Conservation (phyloP, 768 basidiomycete species). For the Tulasnella sp. region DNA sequence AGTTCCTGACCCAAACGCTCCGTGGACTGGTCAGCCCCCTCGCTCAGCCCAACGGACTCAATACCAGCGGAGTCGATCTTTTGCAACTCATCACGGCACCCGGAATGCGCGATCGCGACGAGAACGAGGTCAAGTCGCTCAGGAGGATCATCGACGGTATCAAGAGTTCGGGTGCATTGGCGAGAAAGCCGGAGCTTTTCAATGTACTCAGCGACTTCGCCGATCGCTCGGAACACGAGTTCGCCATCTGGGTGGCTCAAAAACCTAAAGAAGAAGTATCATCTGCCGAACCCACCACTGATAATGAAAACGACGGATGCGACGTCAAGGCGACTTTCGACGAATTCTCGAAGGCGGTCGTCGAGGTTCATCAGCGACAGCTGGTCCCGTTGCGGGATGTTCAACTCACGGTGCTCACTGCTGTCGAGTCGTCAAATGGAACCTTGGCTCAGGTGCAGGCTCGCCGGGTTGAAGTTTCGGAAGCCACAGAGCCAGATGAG, state of each 20-base stretch:
- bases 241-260: neutral
- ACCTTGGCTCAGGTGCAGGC: neutral
- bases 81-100: neutral
- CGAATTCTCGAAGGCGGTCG: constrained; percentile 22
- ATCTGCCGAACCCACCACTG: neutral
- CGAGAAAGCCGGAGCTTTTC: constrained; percentile 20
- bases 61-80: neutral
- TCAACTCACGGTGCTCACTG: constrained; percentile 3
- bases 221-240: neutral
- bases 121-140: constrained; percentile 1
- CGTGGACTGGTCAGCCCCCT: neutral
- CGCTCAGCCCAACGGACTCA: neutral
- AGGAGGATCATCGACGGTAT: constrained; percentile 2
- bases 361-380: constrained; percentile 5
- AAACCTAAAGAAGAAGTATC: neutral
- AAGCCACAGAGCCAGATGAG: neutral
- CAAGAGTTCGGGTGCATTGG: neutral
- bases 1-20: neutral
- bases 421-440: neutral
- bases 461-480: neutral
- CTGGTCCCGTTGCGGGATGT: constrained; percentile 21
- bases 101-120: constrained; percentile 7
- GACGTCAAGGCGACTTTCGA: neutral
- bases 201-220: constrained; percentile 13
- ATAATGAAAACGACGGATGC: neutral